Base-by-base conservation (phyloP, 176 grass and related monocot species). In the Phragmites australis region DNA sequence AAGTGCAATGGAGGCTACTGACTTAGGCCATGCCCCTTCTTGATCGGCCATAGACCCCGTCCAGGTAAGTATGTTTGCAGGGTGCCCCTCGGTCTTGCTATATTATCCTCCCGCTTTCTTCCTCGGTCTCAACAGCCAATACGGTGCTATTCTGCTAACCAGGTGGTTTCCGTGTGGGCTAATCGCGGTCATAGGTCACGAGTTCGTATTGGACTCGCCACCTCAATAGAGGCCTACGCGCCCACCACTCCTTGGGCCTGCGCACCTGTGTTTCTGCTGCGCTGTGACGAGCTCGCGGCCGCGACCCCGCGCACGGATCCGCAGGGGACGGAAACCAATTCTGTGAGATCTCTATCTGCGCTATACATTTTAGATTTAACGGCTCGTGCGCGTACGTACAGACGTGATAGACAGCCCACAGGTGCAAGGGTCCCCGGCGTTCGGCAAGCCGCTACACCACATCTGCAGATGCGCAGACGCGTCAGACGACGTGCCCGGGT, bases 1-100 rank as follows among this genome's bases (percentile, higher is more conserved):
- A 29, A 8, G 79, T 88, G 79, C 72, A 82, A 78, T 78, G 72
- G 61, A 82, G 52, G 65, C 44, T 57, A 78, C 66, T 45, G 27
- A 32, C 81, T 47, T 78, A 84, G 56, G 58, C 67, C 57, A 84
- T 84, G 68, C 34, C 39, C 15, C 19, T 88, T 59, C 34, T n/a
- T 75, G 75, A 80, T 84, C 44, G 15, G 26, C 37, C 86, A 84
- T 80, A 0, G 18, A 88, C 75, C 65, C 67, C 67, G 30, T 84
- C 66, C 81, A 88, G 65, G 81, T 88, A 88, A 88, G 81, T 68
- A 71, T 31, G 16, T 60, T 60, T 25, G 0, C 3, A 0, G 0
- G 16, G 13, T 3, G 57, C 8, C 40, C 54, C 14, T 54, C 7
- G 2, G 9, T 74, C 11, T 17, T 37, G 1, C 6, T 55, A 40